Evolutionary conservation across 1,284 basidiomycete species (phyloP).

Genomic region (Xanthoconium separans): DNA sequence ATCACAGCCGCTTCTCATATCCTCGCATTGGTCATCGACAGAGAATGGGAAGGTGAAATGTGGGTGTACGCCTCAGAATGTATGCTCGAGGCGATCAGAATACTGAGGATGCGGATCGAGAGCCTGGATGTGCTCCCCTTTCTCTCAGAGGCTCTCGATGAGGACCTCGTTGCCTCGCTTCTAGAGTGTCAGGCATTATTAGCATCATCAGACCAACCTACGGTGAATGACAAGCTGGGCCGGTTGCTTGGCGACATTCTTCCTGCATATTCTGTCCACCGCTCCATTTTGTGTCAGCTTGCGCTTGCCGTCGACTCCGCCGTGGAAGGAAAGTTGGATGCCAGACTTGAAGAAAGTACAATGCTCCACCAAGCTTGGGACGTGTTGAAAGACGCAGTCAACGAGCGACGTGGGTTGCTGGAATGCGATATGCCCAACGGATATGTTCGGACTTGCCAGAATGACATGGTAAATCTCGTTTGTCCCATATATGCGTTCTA

Average conservation of each 20-base stretch:
- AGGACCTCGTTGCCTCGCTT: conserved; percentile 20
- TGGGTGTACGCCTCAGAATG: conserved; percentile 21
- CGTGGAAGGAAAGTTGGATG: conserved; percentile 7
- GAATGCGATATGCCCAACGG: conserved; percentile 13
- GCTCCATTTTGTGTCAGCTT: conserved; percentile 21
- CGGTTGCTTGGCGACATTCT: conserved; percentile 19
- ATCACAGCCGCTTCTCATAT: conserved; percentile 26
- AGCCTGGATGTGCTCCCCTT: conserved; percentile 28
- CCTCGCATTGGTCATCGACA: conserved; percentile 15
- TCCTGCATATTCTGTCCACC: conserved; percentile 28
- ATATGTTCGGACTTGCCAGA: conserved; percentile 33
- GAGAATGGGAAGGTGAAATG: conserved; percentile 11
- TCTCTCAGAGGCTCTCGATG: conserved; percentile 23
- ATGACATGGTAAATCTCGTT: conserved; percentile 15
- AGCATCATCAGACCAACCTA: conserved; percentile 13
- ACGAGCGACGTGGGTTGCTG: conserved; percentile 20
- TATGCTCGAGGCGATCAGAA: conserved; percentile 18
- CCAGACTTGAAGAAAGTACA: conserved; percentile 11
- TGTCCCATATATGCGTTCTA: neutral
- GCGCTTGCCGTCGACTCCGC: conserved; percentile 9
- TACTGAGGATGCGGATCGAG: conserved; percentile 21
- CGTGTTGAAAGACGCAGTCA: conserved; percentile 19
- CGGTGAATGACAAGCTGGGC: conserved; percentile 4
- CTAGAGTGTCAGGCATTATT: conserved; percentile 26
- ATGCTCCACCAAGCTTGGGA: conserved; percentile 24